These are phyloP conservation scores for Hymenoscyphus salicellus DNA, from an alignment of 2,329 filamentous ascomycete genomes.

Conservation along the genomic window DNA sequence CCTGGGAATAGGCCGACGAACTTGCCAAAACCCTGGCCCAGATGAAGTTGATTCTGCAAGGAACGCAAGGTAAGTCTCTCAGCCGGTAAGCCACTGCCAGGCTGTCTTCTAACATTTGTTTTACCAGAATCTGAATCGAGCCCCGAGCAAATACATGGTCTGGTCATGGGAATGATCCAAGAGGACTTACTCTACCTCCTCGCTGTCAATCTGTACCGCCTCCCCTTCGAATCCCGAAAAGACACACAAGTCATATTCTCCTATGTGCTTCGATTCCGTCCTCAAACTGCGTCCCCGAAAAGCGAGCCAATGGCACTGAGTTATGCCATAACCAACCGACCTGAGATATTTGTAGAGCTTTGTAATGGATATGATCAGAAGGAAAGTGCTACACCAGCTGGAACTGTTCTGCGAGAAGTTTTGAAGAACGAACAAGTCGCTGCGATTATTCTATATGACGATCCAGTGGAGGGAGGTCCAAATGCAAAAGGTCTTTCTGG, in stretches of 20 bases:
- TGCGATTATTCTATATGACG: constrained; percentile 88
- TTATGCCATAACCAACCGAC: constrained; percentile 81
- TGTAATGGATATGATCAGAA: constrained; percentile 87
- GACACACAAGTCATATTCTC: constrained; percentile 95
- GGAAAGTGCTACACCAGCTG: constrained; percentile 88
- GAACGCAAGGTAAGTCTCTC: constrained; percentile 70
- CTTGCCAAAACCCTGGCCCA: constrained; percentile 79
- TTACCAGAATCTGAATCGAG: constrained; percentile 76
- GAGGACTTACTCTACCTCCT: constrained; percentile 86
- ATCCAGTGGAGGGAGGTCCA: constrained; percentile 72
- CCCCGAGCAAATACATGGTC: constrained; percentile 82
- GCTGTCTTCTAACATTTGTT: constrained; percentile 13
- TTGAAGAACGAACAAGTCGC: constrained; percentile 87
- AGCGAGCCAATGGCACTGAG: constrained; percentile 80
- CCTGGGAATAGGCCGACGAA: constrained; percentile 68
- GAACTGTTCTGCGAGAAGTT: constrained; percentile 83
- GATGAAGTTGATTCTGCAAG: constrained; percentile 92
- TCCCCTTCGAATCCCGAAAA: constrained; percentile 95
- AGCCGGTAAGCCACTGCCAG: not conserved
- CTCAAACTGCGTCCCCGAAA: constrained; percentile 61
- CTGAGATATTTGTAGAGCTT: constrained; percentile 81
- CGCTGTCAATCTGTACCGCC: constrained; percentile 74
- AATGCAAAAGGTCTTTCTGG: constrained; percentile 68
- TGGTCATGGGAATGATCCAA: constrained; percentile 80
- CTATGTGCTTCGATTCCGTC: constrained; percentile 87